A percentile compares a stretch with the other conserved stretches of the same genome.
These are phyloP conservation scores for Melampsora occidentalis DNA, from an alignment of 1,284 basidiomycete genomes.

Conservation along the genomic window DNA sequence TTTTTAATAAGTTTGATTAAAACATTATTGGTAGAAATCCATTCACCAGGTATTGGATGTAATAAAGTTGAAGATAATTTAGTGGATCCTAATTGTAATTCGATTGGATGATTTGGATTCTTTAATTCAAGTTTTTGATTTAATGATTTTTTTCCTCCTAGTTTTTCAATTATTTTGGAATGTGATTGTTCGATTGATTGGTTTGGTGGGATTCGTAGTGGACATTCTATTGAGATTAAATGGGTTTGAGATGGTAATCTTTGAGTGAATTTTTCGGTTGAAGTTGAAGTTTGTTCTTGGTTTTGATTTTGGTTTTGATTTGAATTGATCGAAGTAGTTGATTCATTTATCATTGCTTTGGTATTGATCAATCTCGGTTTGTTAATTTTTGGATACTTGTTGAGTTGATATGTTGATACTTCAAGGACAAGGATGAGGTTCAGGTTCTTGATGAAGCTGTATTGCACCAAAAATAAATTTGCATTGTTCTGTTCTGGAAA, in stretches of 20 bases:
- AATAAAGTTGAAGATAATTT: slow-evolving; percentile 57
- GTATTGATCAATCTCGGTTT: too few relatives aligned
- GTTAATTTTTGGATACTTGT: too few relatives aligned
- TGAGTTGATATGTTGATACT: too few relatives aligned
- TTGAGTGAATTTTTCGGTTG: background rate
- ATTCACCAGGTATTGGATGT: slow-evolving; percentile 75
- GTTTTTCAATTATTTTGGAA: slow-evolving; percentile 12
- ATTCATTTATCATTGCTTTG: too few relatives aligned
- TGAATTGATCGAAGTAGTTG: background rate
- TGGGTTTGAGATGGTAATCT: background rate
- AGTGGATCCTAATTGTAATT: slow-evolving; percentile 10
- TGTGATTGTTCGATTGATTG: background rate
- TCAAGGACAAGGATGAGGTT: too few relatives aligned
- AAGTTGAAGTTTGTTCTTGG: background rate
- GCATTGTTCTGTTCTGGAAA: too few relatives aligned
- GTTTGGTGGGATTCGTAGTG: background rate
- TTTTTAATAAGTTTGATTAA: slow-evolving; percentile 74
- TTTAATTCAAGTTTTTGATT: background rate
- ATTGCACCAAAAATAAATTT: too few relatives aligned
- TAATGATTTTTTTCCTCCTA: slow-evolving; percentile 7
- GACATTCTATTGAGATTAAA: slow-evolving; percentile 5
- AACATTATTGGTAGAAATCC: slow-evolving; percentile 71
- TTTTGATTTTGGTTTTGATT: background rate
- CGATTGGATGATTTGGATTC: slow-evolving; percentile 33
- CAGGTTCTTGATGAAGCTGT: too few relatives aligned